A percentile compares a stretch with the other conserved stretches of the same genome.
Conservation (phyloP, 805 yeast genomes). For the Jamesozyma jinghongensis region DNA sequence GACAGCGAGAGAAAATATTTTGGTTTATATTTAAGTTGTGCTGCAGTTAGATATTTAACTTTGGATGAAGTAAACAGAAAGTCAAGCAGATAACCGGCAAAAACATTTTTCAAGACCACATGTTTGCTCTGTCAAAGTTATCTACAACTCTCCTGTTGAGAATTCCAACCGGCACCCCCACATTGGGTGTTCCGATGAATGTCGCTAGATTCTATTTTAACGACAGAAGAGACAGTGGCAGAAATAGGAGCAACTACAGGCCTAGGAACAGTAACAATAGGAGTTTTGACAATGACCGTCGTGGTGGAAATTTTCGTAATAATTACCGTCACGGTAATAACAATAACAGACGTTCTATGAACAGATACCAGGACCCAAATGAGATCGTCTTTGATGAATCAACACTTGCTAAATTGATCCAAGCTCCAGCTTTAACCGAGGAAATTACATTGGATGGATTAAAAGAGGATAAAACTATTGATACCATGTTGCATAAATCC, state of each 20-base stretch:
- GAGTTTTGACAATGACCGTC: background rate
- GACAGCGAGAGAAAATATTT: no score
- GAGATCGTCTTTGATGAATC: conserved; percentile 9
- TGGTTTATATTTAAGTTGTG: no score
- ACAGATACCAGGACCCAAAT: conserved; percentile 6
- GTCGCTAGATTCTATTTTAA: background rate
- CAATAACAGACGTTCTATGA: background rate
- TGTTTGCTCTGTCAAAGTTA: background rate
- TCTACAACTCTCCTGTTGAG: background rate
- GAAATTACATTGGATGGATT: conserved; percentile 26
- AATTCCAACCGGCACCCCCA: background rate
- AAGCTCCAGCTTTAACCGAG: conserved; percentile 7
- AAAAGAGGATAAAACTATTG: conserved; percentile 23
- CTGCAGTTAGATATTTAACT: background rate
- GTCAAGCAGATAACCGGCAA: no score
- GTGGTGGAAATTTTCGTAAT: background rate
- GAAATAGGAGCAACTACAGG: background rate
- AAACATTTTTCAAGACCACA: background rate
- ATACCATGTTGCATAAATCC: conserved; percentile 28
- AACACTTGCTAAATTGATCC: conserved; percentile 14
- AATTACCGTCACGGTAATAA: background rate
- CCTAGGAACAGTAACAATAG: background rate
- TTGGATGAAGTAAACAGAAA: no score
- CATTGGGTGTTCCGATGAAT: background rate
- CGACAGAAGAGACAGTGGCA: background rate